A percentile compares a stretch with the other conserved stretches of the same genome.
Conservation (phyloP, 1,284 basidiomycete species). For the Ganoderma lucidum region DNA sequence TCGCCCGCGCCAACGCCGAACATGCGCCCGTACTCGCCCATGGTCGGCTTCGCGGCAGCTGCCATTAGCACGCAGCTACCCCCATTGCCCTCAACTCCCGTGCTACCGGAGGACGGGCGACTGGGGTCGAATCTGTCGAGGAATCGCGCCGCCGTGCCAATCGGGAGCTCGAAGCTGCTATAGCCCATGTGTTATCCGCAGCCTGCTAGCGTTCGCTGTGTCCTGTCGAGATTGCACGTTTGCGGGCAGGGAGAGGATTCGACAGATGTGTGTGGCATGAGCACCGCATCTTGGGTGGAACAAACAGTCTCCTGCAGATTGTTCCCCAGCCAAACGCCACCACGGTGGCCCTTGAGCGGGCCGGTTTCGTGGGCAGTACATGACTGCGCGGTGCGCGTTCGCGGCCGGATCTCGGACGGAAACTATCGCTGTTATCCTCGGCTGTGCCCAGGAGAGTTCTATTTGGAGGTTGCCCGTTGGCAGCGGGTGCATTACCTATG, state of each 20-base stretch:
- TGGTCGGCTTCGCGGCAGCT: slow-evolving; percentile 40
- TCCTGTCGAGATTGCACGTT: slow-evolving; percentile 1
- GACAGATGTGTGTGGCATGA: not conserved
- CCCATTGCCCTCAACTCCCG: slow-evolving; percentile 28
- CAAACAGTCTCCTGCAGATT: not conserved
- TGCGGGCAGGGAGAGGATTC: slow-evolving; percentile 7
- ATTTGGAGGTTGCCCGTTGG: not conserved
- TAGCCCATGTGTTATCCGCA: slow-evolving; percentile 4
- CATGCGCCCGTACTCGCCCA: slow-evolving; percentile 61
- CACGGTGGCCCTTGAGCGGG: not conserved
- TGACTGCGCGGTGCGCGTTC: not conserved
- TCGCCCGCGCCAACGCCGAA: slow-evolving; percentile 62
- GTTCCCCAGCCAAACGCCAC: not conserved
- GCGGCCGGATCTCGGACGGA: not conserved
- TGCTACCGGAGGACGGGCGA: slow-evolving; percentile 49
- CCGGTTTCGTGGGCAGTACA: not conserved
- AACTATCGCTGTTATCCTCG: not conserved
- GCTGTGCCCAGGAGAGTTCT: not conserved
- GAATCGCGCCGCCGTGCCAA: slow-evolving; percentile 62
- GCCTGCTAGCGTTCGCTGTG: not conserved
- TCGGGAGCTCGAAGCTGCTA: slow-evolving; percentile 49
- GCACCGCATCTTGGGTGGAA: not conserved
- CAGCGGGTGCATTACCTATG: not conserved
- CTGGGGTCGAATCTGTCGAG: slow-evolving; percentile 64
- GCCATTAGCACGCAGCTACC: slow-evolving; percentile 27